phyloP scores from a whole-genome alignment of 179 eudicot genomes.

The Drosera spatulata region DNA sequence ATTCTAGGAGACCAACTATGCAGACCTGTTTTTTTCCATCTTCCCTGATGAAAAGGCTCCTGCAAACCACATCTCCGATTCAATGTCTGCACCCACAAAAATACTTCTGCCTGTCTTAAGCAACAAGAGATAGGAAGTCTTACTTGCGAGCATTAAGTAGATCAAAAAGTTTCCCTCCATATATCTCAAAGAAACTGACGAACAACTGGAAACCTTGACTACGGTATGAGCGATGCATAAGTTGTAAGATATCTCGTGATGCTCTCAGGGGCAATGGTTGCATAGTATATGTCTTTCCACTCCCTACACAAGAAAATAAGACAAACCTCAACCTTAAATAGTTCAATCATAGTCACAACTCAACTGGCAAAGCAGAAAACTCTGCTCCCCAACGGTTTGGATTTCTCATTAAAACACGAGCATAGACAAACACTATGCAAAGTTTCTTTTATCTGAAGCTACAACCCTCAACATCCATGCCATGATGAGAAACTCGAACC shows the following conservation, averaged over 20 bases:
- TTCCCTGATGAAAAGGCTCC: conserved; percentile 89
- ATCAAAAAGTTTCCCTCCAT: conserved; percentile 93
- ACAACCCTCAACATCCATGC: too few relatives aligned
- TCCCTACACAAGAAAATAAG: conserved; percentile 39
- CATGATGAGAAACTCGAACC: too few relatives aligned
- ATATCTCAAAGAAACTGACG: conserved; percentile 97
- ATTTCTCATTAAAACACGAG: neutral
- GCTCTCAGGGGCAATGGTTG: conserved; percentile 92
- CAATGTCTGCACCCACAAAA: neutral
- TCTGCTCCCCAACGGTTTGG: too few relatives aligned
- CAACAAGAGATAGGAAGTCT: conserved; percentile 8
- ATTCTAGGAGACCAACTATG: conserved; percentile 96
- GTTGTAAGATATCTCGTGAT: conserved; percentile 72
- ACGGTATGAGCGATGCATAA: conserved; percentile 71
- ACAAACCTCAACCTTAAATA: neutral
- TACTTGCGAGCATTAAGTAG: conserved; percentile 89
- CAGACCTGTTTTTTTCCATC: conserved; percentile 96
- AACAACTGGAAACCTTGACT: conserved; percentile 89
- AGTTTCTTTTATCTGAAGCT: too few relatives aligned
- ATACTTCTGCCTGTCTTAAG: neutral
- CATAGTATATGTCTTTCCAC: conserved; percentile 98
- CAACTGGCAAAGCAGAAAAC: neutral
- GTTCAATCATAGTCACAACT: too few relatives aligned
- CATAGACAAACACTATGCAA: neutral
- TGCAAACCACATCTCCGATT: conserved; percentile 10